Evolutionary conservation across 441 rosid genomes (phyloP).

Genomic region (Macaranga tanarius): DNA sequence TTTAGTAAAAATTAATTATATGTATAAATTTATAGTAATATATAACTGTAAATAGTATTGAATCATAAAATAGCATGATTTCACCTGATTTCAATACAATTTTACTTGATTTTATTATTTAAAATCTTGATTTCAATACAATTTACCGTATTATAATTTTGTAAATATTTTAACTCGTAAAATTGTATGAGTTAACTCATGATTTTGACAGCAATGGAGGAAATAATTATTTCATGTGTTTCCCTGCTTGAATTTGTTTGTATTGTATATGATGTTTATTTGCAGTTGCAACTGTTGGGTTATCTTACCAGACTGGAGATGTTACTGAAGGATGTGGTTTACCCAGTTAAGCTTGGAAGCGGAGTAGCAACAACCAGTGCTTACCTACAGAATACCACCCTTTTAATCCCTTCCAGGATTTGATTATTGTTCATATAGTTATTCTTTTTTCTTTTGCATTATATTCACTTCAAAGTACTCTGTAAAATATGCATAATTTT

Average conservation of each 20-base stretch:
- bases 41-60: too few species aligned
- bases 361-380: slow-evolving; percentile 88
- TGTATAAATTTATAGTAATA: too few species aligned
- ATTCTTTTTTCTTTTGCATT: not conserved
- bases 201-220: too few species aligned
- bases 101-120: too few species aligned
- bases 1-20: too few species aligned
- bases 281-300: slow-evolving; percentile 85
- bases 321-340: slow-evolving; percentile 84
- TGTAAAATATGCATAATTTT: slow-evolving; percentile 30
- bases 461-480: slow-evolving; percentile 8
- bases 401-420: slow-evolving; percentile 77
- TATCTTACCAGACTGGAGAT: slow-evolving; percentile 96
- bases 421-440: slow-evolving; percentile 36
- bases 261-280: not conserved
- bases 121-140: too few species aligned
- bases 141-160: too few species aligned
- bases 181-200: too few species aligned
- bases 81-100: too few species aligned
- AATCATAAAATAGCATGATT: too few species aligned
- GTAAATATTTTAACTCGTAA: too few species aligned
- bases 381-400: slow-evolving; percentile 67
- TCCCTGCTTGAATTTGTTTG: not conserved
- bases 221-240: too few species aligned
- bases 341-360: slow-evolving; percentile 82